A percentile compares a stretch with the other conserved stretches of the same genome.
These are phyloP conservation scores for Stemphylium vesicarium DNA, from an alignment of 2,329 filamentous ascomycete species.

Conservation along the genomic window DNA sequence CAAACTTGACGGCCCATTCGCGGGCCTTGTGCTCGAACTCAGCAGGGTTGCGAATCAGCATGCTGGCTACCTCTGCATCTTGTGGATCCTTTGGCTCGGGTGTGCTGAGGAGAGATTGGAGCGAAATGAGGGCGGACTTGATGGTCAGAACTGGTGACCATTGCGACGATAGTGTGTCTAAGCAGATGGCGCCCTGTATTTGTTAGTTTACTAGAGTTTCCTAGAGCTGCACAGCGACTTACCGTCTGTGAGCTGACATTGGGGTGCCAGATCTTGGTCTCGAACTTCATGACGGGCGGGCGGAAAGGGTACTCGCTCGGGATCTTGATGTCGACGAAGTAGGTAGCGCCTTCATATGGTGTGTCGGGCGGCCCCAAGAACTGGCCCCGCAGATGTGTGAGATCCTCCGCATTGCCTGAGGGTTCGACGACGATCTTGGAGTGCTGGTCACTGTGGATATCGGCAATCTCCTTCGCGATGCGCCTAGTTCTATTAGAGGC, in stretches of 20 bases:
- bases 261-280: slow-evolving; percentile 95
- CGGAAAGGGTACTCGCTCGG: slow-evolving; percentile 92
- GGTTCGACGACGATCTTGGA: slow-evolving; percentile 78
- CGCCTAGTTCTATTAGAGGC: slow-evolving; percentile 64
- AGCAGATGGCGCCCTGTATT: slow-evolving; percentile 88
- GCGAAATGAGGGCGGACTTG: slow-evolving; percentile 89
- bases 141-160: slow-evolving; percentile 98
- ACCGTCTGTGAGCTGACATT: slow-evolving; percentile 95
- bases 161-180: slow-evolving; percentile 85
- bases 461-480: slow-evolving; percentile 76
- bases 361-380: slow-evolving; percentile 91
- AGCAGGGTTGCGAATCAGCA: slow-evolving; percentile 80
- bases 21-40: slow-evolving; percentile 82
- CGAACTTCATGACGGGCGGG: slow-evolving; percentile 87
- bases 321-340: slow-evolving; percentile 82
- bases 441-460: slow-evolving; percentile 74
- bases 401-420: slow-evolving; percentile 67
- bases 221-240: slow-evolving; percentile 44
- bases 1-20: slow-evolving; percentile 87
- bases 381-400: slow-evolving; percentile 81
- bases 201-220: slow-evolving; percentile 25
- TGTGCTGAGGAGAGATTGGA: slow-evolving; percentile 89
- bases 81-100: slow-evolving; percentile 97
- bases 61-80: slow-evolving; percentile 91
- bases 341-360: slow-evolving; percentile 88